Percentiles rank a stretch among this genome's conserved stretches.
Conservation (phyloP, 805 yeast genomes). For the Yarrowia hollandica region DNA sequence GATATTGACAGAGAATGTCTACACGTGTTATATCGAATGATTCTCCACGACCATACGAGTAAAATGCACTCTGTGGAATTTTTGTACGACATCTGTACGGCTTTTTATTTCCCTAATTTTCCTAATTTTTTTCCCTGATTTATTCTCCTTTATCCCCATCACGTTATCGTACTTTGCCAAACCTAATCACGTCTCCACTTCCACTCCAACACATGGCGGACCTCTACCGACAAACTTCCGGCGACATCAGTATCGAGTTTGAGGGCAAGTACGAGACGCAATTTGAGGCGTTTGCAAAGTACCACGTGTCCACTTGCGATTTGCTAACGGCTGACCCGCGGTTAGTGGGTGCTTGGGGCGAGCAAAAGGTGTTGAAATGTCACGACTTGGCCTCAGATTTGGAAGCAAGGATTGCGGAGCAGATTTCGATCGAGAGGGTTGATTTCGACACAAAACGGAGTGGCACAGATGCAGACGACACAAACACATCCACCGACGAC, state of each 20-base stretch:
- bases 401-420: neutral
- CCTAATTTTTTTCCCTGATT: no score
- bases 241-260: conserved; percentile 12
- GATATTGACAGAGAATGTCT: no score
- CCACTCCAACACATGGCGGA: conserved; percentile 2
- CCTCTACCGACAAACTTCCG: conserved; percentile 15
- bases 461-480: no score
- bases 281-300: neutral
- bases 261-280: conserved; percentile 3
- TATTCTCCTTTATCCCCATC: no score
- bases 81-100: no score
- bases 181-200: neutral
- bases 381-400: neutral
- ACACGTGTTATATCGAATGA: no score
- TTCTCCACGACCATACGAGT: no score
- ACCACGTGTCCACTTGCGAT: conserved; percentile 10
- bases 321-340: neutral
- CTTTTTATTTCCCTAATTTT: neutral
- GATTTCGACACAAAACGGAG: neutral
- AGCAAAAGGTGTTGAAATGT: neutral
- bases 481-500: no score
- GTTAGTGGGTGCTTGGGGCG: conserved; percentile 7
- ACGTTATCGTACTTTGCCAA: neutral
- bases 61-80: no score
- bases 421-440: neutral